Evolutionary conservation across 2,329 filamentous ascomycete genomes (phyloP).

Genomic region (Calonectria henricotiae): DNA sequence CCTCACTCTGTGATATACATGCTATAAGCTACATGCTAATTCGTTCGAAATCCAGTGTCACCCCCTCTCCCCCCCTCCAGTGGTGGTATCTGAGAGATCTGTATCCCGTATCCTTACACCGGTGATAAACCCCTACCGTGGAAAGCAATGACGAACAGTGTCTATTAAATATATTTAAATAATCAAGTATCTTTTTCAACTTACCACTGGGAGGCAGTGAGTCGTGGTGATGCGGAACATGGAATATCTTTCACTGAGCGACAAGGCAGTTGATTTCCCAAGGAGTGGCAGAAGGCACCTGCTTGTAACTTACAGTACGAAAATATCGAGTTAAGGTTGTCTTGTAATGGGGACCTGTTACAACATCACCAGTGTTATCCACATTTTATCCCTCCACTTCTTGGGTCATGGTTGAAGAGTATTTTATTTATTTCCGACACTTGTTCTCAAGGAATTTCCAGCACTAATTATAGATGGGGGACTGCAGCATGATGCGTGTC

Average conservation of each 20-base stretch:
- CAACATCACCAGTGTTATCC: background rate
- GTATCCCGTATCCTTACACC: too few relatives aligned
- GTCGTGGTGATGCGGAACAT: too few relatives aligned
- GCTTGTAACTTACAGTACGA: background rate
- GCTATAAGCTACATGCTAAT: background rate
- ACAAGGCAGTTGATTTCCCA: too few relatives aligned
- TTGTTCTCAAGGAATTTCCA: background rate
- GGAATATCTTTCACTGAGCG: too few relatives aligned
- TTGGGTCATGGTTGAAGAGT: background rate
- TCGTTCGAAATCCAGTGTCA: background rate
- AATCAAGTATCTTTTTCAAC: too few relatives aligned
- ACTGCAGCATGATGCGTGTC: background rate
- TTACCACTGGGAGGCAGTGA: too few relatives aligned
- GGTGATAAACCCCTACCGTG: too few relatives aligned
- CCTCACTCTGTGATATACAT: background rate
- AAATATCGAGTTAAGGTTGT: slow-evolving; percentile 13
- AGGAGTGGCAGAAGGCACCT: too few relatives aligned
- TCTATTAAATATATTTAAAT: too few relatives aligned
- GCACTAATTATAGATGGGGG: background rate
- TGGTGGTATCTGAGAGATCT: too few relatives aligned
- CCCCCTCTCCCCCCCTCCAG: background rate
- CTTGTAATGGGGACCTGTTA: background rate
- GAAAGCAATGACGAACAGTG: too few relatives aligned
- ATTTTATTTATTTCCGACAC: background rate
- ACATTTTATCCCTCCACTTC: background rate